These are phyloP conservation scores for Hanseniaspora jakobsenii DNA, from an alignment of 805 yeast genomes.

Conservation along the genomic window DNA sequence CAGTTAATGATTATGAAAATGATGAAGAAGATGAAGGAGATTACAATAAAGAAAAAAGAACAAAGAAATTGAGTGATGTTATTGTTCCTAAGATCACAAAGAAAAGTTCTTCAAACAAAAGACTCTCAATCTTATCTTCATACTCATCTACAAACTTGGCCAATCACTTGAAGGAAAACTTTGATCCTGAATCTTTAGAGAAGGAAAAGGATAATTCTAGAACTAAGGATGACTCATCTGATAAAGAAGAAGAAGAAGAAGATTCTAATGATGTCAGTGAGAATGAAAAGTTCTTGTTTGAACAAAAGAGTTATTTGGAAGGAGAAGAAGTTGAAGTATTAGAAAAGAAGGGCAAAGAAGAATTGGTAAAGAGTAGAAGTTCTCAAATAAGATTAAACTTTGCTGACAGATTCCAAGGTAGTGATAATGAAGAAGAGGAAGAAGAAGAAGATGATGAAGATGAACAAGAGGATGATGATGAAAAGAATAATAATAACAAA, in stretches of 20 bases:
- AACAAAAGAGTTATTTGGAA: slow-evolving; percentile 13
- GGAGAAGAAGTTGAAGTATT: slow-evolving; percentile 21
- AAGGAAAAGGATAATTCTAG: slow-evolving; percentile 23
- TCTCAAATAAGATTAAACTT: slow-evolving; percentile 27
- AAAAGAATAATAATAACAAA: not conserved
- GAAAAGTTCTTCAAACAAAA: slow-evolving; percentile 45
- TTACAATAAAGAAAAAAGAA: no score
- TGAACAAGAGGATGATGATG: not conserved
- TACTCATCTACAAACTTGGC: slow-evolving; percentile 38
- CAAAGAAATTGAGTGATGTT: slow-evolving; percentile 47
- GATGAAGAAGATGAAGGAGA: no score
- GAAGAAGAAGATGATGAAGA: not conserved
- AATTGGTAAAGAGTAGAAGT: slow-evolving; percentile 17
- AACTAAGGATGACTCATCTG: no score
- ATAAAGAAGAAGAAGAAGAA: not conserved
- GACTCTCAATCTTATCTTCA: slow-evolving; percentile 59
- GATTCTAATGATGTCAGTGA: not conserved
- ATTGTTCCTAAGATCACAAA: slow-evolving; percentile 61
- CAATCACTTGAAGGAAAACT: slow-evolving; percentile 47
- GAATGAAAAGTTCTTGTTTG: slow-evolving; percentile 13
- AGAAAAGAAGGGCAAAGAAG: slow-evolving; percentile 19
- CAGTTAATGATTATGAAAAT: no score
- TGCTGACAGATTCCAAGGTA: slow-evolving; percentile 30
- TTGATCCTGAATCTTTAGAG: slow-evolving; percentile 31
- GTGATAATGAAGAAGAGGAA: slow-evolving; percentile 14